phyloP scores from a whole-genome alignment of 257 asterid genomes.

The Salvia rosmarinus region DNA sequence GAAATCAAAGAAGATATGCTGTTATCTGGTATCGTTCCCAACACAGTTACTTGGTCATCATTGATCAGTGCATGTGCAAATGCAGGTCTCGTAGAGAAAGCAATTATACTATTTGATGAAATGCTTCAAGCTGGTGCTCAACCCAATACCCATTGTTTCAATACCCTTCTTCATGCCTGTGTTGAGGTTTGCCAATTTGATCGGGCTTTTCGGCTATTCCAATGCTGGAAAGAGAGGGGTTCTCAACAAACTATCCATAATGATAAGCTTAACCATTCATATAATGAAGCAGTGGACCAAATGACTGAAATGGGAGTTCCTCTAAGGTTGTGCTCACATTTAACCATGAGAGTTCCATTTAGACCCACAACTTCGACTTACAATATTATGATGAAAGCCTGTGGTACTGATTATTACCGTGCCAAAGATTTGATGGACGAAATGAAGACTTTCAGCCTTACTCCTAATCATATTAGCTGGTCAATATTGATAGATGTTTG shows the following conservation, averaged over 20 bases:
- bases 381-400: conserved; percentile 92
- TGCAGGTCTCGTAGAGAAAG: conserved; percentile 83
- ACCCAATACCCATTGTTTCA: conserved; percentile 85
- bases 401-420: conserved; percentile 78
- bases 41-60: conserved; percentile 83
- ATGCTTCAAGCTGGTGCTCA: conserved; percentile 81
- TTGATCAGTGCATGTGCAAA: conserved; percentile 91
- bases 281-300: conserved; percentile 26
- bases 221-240: conserved; percentile 72
- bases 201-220: conserved; percentile 85
- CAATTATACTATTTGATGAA: conserved; percentile 70
- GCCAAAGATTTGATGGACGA: conserved; percentile 89
- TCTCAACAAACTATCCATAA: conserved; percentile 41
- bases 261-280: conserved; percentile 34
- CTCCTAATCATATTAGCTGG: conserved; percentile 90
- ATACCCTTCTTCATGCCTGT: conserved; percentile 90
- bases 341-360: conserved; percentile 61
- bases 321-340: conserved; percentile 37
- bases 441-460: conserved; percentile 78
- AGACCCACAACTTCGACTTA: conserved; percentile 79
- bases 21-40: conserved; percentile 70
- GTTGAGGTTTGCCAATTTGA: conserved; percentile 89
- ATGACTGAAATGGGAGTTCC: conserved; percentile 36
- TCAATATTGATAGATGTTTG: conserved; percentile 78
- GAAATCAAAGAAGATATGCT: conserved; percentile 84